These are phyloP conservation scores for Stephanodiscus minutulus DNA, from an alignment of 108 stramenopile genomes.

Conservation along the genomic window DNA sequence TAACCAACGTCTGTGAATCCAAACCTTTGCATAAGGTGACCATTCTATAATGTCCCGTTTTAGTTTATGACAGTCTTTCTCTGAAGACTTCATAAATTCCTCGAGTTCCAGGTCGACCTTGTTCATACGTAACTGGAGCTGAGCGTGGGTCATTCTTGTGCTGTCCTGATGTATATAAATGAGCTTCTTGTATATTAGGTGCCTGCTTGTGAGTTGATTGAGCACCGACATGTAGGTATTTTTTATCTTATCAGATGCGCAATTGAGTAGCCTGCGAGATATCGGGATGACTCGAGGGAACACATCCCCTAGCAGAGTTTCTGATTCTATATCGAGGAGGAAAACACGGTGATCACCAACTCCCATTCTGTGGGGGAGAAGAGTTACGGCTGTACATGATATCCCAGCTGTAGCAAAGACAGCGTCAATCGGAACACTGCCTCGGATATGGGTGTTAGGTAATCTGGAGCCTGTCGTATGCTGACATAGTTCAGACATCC, in stretches of 20 bases:
- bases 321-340: constrained; percentile 10
- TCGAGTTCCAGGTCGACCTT: constrained; percentile 10
- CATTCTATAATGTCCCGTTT: background rate
- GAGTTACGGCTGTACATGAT: background rate
- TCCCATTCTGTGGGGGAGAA: constrained; percentile 1
- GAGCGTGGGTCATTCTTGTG: background rate
- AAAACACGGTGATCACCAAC: constrained; percentile 30
- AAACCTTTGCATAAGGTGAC: too few relatives aligned
- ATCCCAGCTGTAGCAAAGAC: constrained; percentile 18
- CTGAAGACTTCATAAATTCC: constrained; percentile 5
- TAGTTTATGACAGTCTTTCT: constrained; percentile 4
- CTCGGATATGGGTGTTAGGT: background rate
- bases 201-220: background rate
- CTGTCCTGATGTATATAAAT: background rate
- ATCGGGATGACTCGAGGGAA: constrained; percentile 2
- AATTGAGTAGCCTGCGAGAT: background rate
- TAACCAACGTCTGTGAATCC: too few relatives aligned
- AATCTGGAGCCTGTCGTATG: too few relatives aligned
- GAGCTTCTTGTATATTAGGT: constrained; percentile 1
- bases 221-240: constrained; percentile 3
- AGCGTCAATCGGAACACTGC: constrained; percentile 8
- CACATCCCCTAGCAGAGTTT: constrained; percentile 7
- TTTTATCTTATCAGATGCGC: background rate
- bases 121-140: constrained; percentile 12
- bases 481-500: too few relatives aligned